A percentile compares a stretch with the other conserved stretches of the same genome.
phyloP scores from a whole-genome alignment of 2,329 filamentous ascomycete genomes.

The Neocucurbitaria cava region DNA sequence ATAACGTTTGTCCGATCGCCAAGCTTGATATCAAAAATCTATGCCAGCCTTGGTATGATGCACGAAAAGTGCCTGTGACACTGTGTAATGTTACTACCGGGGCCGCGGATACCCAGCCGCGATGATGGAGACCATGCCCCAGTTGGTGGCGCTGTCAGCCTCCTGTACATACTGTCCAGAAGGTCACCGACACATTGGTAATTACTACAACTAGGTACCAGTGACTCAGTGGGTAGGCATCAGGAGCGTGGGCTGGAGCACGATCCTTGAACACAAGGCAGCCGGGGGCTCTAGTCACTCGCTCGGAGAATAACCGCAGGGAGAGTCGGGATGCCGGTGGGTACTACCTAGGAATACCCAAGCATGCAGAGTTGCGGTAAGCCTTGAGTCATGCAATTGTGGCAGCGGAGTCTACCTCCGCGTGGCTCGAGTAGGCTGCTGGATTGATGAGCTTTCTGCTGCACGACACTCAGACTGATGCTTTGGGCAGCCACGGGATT shows the following conservation, averaged over 20 bases:
- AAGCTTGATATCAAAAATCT: neutral
- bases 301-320: neutral
- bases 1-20: neutral
- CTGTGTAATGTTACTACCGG: constrained; percentile 7
- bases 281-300: neutral
- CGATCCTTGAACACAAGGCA: neutral
- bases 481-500: neutral
- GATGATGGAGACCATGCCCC: constrained; percentile 2
- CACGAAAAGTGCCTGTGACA: neutral
- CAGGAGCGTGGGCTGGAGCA: neutral
- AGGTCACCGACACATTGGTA: neutral
- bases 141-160: constrained; percentile 1
- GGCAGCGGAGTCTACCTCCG: neutral
- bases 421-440: neutral
- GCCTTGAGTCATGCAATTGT: neutral
- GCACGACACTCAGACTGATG: neutral
- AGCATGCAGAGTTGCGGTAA: neutral
- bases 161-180: neutral
- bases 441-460: neutral
- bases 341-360: neutral
- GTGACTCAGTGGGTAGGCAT: neutral
- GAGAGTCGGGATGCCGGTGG: neutral
- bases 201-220: neutral
- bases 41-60: neutral
- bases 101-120: constrained; percentile 2